These are phyloP conservation scores for Globisporangium abappressorium DNA, from an alignment of 352 stramenopile species.

Conservation along the genomic window DNA sequence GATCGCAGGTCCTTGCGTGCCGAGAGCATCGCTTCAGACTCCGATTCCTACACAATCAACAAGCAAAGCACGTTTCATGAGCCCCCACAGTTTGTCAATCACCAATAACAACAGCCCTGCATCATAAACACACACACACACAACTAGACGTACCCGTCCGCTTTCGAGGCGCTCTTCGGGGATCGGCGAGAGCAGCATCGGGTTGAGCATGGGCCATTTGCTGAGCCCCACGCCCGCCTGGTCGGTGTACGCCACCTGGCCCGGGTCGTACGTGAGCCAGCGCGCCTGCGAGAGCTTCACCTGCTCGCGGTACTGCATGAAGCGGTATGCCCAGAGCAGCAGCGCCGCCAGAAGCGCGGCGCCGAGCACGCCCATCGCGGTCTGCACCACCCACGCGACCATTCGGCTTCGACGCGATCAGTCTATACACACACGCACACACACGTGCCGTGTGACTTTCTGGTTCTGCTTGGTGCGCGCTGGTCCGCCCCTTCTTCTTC, in stretches of 20 bases:
- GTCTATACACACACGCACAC: background rate
- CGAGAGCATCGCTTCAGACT: constrained; percentile 41
- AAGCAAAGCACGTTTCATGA: constrained; percentile 5
- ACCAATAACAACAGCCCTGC: background rate
- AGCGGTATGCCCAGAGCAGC: constrained; percentile 52
- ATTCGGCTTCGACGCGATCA: constrained; percentile 17
- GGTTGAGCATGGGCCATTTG: constrained; percentile 51
- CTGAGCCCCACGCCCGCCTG: constrained; percentile 11
- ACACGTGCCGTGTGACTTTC: background rate
- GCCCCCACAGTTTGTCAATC: background rate
- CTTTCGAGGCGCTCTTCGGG: constrained; percentile 54
- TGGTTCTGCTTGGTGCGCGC: background rate
- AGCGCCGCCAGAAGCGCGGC: constrained; percentile 37
- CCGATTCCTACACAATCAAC: constrained; percentile 33
- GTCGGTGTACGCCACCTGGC: constrained; percentile 15
- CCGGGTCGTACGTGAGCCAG: constrained; percentile 56
- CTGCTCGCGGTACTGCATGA: constrained; percentile 60
- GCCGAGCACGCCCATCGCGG: constrained; percentile 38
- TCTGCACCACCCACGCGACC: constrained; percentile 37
- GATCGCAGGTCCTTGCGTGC: constrained; percentile 32
- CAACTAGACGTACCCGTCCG: constrained; percentile 31
- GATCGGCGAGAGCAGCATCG: constrained; percentile 67
- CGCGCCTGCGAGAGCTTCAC: constrained; percentile 58
- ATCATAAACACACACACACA: background rate
- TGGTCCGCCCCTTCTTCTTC: background rate